phyloP scores from a whole-genome alignment of 768 basidiomycete genomes.

The Xerocomus spinulosus region DNA sequence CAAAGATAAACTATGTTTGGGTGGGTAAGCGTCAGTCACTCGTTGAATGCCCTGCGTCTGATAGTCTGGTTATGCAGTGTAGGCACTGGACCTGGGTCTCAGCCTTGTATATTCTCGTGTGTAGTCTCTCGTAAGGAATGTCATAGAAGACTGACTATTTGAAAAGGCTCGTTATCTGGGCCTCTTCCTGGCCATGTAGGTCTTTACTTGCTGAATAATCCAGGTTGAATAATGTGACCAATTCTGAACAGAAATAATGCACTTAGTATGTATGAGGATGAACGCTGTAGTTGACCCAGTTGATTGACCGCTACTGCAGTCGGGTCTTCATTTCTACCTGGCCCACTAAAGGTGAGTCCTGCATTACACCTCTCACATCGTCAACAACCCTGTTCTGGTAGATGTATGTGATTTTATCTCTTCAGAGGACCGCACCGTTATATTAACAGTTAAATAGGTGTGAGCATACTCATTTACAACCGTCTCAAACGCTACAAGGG shows the following conservation, averaged over 20 bases:
- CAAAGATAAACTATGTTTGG: slow-evolving; percentile 3
- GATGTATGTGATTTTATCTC: background rate
- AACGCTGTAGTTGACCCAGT: background rate
- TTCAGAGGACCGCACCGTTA: background rate
- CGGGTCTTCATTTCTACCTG: background rate
- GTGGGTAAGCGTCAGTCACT: background rate
- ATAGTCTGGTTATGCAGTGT: background rate
- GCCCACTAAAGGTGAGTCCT: background rate
- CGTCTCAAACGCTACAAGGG: too few relatives aligned
- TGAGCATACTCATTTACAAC: background rate
- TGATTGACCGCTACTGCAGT: background rate
- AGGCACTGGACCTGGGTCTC: slow-evolving; percentile 5
- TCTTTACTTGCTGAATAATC: background rate
- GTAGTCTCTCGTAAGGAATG: background rate
- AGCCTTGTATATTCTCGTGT: background rate
- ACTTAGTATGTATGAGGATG: background rate
- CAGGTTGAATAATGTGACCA: background rate
- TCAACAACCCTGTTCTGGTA: background rate
- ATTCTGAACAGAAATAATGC: background rate
- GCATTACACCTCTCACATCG: background rate
- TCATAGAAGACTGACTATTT: background rate
- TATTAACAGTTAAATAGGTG: background rate
- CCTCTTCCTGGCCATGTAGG: background rate
- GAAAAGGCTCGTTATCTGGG: background rate
- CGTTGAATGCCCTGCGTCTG: background rate